Evolutionary conservation across 1,284 basidiomycete species (phyloP).

Genomic region (Sphagnurus paluster): DNA sequence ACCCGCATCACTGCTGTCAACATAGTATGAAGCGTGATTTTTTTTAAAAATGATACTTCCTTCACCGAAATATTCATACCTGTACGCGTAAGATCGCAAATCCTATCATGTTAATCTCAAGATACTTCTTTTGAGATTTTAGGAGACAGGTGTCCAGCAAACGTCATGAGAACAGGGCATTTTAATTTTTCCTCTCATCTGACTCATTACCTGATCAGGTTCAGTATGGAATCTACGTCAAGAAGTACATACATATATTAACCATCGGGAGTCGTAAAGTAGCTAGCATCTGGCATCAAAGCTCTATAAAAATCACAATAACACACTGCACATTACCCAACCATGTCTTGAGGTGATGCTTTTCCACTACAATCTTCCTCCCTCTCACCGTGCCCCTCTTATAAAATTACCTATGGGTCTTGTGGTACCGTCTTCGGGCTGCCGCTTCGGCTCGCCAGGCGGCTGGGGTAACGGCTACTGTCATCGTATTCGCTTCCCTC

Average conservation of each 20-base stretch:
- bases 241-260: background rate
- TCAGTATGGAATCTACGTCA: too few species aligned
- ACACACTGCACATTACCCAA: background rate
- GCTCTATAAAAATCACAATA: background rate
- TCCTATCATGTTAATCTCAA: too few species aligned
- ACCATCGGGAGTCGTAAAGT: conserved; percentile 1
- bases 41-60: too few species aligned
- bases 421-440: conserved; percentile 12
- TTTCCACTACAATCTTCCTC: background rate
- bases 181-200: too few species aligned
- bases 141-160: too few species aligned
- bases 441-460: conserved; percentile 27
- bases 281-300: background rate
- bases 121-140: too few species aligned
- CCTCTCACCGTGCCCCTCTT: background rate
- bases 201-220: too few species aligned
- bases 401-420: background rate
- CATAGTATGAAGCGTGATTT: too few species aligned
- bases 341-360: background rate
- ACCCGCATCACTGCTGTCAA: too few species aligned
- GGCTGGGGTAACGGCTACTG: conserved; percentile 29
- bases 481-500: conserved; percentile 53
- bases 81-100: too few species aligned
- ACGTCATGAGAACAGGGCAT: too few species aligned
- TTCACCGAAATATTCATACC: too few species aligned